Evolutionary conservation across 495 filamentous ascomycete species (phyloP).

Genomic region (Penicillium steckii): DNA sequence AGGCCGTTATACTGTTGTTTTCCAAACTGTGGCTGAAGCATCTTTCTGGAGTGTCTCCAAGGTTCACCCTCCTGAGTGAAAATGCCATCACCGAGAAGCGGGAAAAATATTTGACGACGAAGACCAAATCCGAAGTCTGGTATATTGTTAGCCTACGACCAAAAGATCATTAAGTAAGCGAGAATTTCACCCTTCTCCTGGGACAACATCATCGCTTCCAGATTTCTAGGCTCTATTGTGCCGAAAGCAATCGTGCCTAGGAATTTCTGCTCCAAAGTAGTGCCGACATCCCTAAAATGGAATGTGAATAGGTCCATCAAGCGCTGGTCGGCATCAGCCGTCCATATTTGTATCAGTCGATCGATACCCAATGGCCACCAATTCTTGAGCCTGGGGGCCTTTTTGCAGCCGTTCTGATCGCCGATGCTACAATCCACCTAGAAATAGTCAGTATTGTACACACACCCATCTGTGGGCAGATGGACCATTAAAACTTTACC

Average conservation of each 20-base stretch:
- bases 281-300: too few species aligned
- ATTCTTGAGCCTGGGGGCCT: constrained; percentile 25
- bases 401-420: not conserved
- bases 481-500: too few species aligned
- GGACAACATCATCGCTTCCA: constrained; percentile 5
- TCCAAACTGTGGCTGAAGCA: constrained; percentile 35
- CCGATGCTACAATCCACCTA: not conserved
- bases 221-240: not conserved
- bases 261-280: too few species aligned
- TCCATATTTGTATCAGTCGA: constrained; percentile 28
- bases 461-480: too few species aligned
- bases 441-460: not conserved
- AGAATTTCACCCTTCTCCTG: not conserved
- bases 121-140: constrained; percentile 1
- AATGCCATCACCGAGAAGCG: constrained; percentile 43
- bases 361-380: constrained; percentile 36
- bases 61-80: constrained; percentile 52
- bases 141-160: constrained; percentile 3
- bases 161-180: not conserved
- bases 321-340: too few species aligned
- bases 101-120: constrained; percentile 1
- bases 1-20: not conserved
- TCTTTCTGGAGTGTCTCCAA: constrained; percentile 53
- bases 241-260: constrained; percentile 13
- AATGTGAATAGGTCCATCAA: too few species aligned